phyloP scores from a whole-genome alignment of 2,329 filamentous ascomycete species.

The Chrysoporthe cubensis region DNA sequence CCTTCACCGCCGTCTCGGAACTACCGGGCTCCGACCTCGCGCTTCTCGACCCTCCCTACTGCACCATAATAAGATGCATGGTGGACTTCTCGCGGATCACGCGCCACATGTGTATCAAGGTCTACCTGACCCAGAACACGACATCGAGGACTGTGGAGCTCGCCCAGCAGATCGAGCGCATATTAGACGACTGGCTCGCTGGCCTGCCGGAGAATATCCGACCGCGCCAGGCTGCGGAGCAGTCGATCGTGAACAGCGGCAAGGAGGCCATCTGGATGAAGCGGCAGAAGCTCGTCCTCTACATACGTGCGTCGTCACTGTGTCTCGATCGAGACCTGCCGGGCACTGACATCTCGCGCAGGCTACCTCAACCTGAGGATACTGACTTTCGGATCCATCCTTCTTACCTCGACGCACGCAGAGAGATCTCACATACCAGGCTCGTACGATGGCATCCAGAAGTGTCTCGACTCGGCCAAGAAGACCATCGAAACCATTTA shows the following conservation, averaged over 20 bases:
- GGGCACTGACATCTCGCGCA: background rate
- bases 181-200: constrained; percentile 33
- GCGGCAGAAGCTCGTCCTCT: constrained; percentile 35
- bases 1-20: constrained; percentile 31
- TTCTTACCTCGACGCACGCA: constrained; percentile 31
- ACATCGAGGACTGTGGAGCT: constrained; percentile 30
- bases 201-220: constrained; percentile 33
- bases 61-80: constrained; percentile 36
- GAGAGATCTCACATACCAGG: constrained; percentile 31
- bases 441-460: constrained; percentile 30
- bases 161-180: constrained; percentile 33
- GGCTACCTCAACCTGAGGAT: constrained; percentile 37
- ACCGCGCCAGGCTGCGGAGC: constrained; percentile 27
- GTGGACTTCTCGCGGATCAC: constrained; percentile 37
- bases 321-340: background rate
- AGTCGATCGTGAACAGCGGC: constrained; percentile 30
- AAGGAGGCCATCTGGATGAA: constrained; percentile 36
- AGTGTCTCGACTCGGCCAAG: constrained; percentile 35
- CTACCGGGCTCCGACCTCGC: background rate
- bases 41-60: constrained; percentile 34
- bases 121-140: constrained; percentile 33
- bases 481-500: constrained; percentile 38
- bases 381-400: constrained; percentile 35
- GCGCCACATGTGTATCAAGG: constrained; percentile 33
- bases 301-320: constrained; percentile 31